Percentiles rank a stretch among this genome's conserved stretches.
phyloP scores from a whole-genome alignment of 495 filamentous ascomycete species.

The Zalerion maritima region DNA sequence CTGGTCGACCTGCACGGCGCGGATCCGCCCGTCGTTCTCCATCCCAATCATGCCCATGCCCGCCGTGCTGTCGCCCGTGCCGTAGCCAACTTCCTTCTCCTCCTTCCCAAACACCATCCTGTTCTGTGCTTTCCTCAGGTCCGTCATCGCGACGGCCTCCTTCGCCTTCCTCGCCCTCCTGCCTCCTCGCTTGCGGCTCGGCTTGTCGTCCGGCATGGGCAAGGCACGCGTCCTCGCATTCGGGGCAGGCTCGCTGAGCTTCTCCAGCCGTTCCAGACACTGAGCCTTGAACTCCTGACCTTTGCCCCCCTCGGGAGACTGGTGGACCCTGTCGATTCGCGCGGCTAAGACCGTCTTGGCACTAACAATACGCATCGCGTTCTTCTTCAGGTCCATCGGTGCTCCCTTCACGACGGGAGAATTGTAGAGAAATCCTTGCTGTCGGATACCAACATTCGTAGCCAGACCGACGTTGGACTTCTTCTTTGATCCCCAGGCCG shows the following conservation, averaged over 20 bases:
- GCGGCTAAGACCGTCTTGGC: slow-evolving; percentile 87
- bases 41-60: slow-evolving; percentile 93
- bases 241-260: slow-evolving; percentile 83
- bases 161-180: slow-evolving; percentile 87
- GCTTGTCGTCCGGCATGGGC: slow-evolving; percentile 92
- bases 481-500: slow-evolving; percentile 78
- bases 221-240: slow-evolving; percentile 81
- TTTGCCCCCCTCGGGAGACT: slow-evolving; percentile 62
- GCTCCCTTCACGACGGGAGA: slow-evolving; percentile 75
- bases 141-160: slow-evolving; percentile 94
- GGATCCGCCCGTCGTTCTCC: slow-evolving; percentile 71
- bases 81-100: slow-evolving; percentile 88
- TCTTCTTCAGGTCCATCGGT: slow-evolving; percentile 72
- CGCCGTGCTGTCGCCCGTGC: slow-evolving; percentile 67
- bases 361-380: slow-evolving; percentile 90
- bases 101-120: slow-evolving; percentile 93
- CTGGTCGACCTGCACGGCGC: slow-evolving; percentile 80
- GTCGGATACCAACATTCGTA: slow-evolving; percentile 81
- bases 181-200: slow-evolving; percentile 81
- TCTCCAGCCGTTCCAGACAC: slow-evolving; percentile 80
- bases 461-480: slow-evolving; percentile 73
- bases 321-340: slow-evolving; percentile 77
- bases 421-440: slow-evolving; percentile 89
- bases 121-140: slow-evolving; percentile 91
- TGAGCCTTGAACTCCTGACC: slow-evolving; percentile 74